Evolutionary conservation across 2,329 filamentous ascomycete species (phyloP).

Genomic region (Diplodia sapinea): DNA sequence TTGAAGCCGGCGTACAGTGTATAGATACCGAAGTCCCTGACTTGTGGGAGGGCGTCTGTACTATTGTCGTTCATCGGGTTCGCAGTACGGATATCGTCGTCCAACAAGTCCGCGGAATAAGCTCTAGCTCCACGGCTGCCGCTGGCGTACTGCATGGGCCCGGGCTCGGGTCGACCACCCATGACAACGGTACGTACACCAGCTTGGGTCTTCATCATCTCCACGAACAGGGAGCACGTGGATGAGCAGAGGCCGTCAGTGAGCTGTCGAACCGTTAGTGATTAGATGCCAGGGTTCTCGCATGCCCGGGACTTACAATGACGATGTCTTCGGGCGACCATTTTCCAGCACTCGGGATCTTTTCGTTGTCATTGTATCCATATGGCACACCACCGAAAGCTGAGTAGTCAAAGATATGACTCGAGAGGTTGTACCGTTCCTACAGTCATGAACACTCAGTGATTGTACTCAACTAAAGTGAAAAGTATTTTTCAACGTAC

Average conservation of each 20-base stretch:
- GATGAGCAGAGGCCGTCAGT: conserved; percentile 63
- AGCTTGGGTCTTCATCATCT: conserved; percentile 55
- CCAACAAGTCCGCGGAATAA: conserved; percentile 41
- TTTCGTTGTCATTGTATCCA: conserved; percentile 29
- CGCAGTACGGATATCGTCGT: conserved; percentile 40
- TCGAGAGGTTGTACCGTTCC: conserved; percentile 35
- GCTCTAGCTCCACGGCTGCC: conserved; percentile 62
- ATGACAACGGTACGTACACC: conserved; percentile 60
- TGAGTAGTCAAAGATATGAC: conserved; percentile 18
- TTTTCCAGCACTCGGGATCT: conserved; percentile 4
- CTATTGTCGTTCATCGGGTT: conserved; percentile 32
- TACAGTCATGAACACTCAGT: not conserved
- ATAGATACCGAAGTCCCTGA: conserved; percentile 31
- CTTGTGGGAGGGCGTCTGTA: conserved; percentile 6
- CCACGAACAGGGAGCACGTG: conserved; percentile 61
- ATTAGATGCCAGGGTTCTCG: not conserved
- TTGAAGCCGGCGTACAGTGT: conserved; percentile 42
- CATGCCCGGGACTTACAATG: conserved; percentile 24
- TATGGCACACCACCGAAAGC: conserved; percentile 40
- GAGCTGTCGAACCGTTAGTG: conserved; percentile 36
- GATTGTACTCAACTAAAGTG: not conserved
- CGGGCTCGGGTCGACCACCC: conserved; percentile 61
- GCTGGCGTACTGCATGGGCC: conserved; percentile 64
- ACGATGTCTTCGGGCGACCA: conserved; percentile 47
- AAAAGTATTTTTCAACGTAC: not conserved